Conservation (phyloP, 1,284 basidiomycete genomes). For the Calocybe gambosa region DNA sequence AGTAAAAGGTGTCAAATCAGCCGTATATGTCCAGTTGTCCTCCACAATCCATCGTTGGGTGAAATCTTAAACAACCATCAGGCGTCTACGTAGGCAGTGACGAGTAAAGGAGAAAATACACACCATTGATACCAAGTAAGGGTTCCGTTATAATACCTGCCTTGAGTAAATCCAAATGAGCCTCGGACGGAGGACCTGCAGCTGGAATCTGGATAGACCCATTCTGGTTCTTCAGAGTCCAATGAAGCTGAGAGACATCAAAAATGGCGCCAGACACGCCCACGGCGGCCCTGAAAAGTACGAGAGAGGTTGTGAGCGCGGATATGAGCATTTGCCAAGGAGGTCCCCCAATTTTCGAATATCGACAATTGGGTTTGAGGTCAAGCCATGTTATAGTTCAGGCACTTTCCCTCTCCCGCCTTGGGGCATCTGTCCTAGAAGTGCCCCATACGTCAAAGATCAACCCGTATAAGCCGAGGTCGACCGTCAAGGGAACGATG, state of each 20-base stretch:
- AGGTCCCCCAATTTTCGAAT: not conserved
- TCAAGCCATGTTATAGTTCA: not conserved
- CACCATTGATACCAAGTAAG: conserved; percentile 48
- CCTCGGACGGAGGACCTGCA: conserved; percentile 48
- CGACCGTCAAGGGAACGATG: too few species aligned
- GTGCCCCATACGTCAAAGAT: not conserved
- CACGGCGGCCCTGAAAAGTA: conserved; percentile 1
- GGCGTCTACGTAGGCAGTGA: not conserved
- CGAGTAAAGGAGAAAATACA: conserved; percentile 6
- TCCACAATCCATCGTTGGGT: conserved; percentile 51
- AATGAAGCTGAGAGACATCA: conserved; percentile 39
- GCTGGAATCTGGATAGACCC: conserved; percentile 49
- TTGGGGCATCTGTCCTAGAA: too few species aligned
- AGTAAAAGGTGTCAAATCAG: conserved; percentile 42
- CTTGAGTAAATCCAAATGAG: conserved; percentile 46
- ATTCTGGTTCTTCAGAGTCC: conserved; percentile 50
- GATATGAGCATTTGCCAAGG: conserved; percentile 6
- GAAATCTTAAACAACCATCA: conserved; percentile 34
- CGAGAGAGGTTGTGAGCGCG: conserved; percentile 2
- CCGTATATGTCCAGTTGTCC: conserved; percentile 60
- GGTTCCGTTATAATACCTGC: conserved; percentile 53
- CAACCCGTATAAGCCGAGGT: too few species aligned
- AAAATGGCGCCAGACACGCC: conserved; percentile 22
- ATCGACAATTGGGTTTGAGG: not conserved
- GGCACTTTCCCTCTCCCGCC: not conserved